Conservation (phyloP, 176 grass and related monocot species). For the Eragrostis nindensis region DNA sequence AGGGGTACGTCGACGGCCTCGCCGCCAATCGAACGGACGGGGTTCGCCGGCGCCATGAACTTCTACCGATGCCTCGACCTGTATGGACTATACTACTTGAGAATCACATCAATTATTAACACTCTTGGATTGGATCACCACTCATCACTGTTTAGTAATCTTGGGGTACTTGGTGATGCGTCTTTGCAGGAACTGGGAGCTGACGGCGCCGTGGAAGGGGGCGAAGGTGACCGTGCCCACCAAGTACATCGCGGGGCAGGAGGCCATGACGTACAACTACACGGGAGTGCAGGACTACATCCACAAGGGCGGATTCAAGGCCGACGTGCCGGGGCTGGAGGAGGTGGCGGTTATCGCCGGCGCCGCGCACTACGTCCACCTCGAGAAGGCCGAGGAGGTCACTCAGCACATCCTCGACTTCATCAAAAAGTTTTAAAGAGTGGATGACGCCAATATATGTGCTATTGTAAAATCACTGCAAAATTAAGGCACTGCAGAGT, state of each 20-base stretch:
- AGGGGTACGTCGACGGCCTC: conserved; percentile 54
- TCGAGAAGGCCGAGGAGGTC: conserved; percentile 50
- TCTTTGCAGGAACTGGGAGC: conserved; percentile 49
- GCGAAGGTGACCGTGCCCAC: conserved; percentile 36
- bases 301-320: conserved; percentile 53
- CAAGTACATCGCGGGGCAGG: conserved; percentile 45
- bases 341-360: conserved; percentile 44
- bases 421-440: conserved; percentile 30
- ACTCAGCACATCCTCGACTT: conserved; percentile 48
- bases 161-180: too few relatives aligned
- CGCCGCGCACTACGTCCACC: conserved; percentile 47
- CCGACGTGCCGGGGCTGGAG: conserved; percentile 47
- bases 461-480: too few relatives aligned
- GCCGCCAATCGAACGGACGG: conserved; percentile 54
- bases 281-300: conserved; percentile 47
- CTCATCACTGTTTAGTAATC: too few relatives aligned
- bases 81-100: too few relatives aligned
- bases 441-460: too few relatives aligned
- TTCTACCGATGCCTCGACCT: conserved; percentile 65
- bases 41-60: conserved; percentile 59
- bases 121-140: too few relatives aligned
- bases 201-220: conserved; percentile 42
- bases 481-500: too few relatives aligned
- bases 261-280: conserved; percentile 33
- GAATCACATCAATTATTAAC: too few relatives aligned